phyloP scores from a whole-genome alignment of 352 stramenopile genomes.

The Pythium coloratum region DNA sequence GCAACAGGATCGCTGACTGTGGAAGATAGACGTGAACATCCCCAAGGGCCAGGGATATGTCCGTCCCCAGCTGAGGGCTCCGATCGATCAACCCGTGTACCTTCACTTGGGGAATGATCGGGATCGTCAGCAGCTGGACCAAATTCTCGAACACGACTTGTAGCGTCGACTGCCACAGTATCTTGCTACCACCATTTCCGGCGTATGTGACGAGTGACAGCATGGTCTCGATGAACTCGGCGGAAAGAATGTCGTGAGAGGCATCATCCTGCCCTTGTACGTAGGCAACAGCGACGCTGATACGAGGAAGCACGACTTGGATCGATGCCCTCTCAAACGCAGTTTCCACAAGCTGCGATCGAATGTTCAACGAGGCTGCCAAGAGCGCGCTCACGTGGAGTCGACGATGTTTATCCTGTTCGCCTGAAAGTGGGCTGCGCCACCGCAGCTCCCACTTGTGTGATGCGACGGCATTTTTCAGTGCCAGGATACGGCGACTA shows the following conservation, averaged over 20 bases:
- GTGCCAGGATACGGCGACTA: slow-evolving; percentile 30
- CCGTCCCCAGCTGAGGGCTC: slow-evolving; percentile 29
- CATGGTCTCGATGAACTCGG: slow-evolving; percentile 45
- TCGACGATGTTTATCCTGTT: slow-evolving; percentile 65
- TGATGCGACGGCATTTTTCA: slow-evolving; percentile 38
- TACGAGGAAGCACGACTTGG: slow-evolving; percentile 16
- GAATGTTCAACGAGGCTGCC: slow-evolving; percentile 64
- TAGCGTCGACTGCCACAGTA: slow-evolving; percentile 43
- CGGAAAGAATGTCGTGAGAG: slow-evolving; percentile 60
- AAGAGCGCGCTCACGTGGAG: slow-evolving; percentile 69
- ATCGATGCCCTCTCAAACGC: slow-evolving; percentile 44
- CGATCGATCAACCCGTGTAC: slow-evolving; percentile 44
- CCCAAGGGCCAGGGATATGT: slow-evolving; percentile 53
- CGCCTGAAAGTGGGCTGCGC: slow-evolving; percentile 58
- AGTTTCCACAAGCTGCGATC: slow-evolving; percentile 40
- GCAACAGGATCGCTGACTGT: slow-evolving; percentile 66
- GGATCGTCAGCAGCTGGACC: slow-evolving; percentile 65
- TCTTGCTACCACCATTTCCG: slow-evolving; percentile 25
- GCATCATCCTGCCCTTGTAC: slow-evolving; percentile 32
- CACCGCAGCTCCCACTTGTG: slow-evolving; percentile 83
- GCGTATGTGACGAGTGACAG: slow-evolving; percentile 35
- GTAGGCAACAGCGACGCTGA: slow-evolving; percentile 13
- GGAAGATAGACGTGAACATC: slow-evolving; percentile 60
- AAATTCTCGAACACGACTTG: slow-evolving; percentile 76
- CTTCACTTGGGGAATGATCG: slow-evolving; percentile 53